Conservation (phyloP, 768 basidiomycete genomes). For the Phaeotremella fagi region DNA sequence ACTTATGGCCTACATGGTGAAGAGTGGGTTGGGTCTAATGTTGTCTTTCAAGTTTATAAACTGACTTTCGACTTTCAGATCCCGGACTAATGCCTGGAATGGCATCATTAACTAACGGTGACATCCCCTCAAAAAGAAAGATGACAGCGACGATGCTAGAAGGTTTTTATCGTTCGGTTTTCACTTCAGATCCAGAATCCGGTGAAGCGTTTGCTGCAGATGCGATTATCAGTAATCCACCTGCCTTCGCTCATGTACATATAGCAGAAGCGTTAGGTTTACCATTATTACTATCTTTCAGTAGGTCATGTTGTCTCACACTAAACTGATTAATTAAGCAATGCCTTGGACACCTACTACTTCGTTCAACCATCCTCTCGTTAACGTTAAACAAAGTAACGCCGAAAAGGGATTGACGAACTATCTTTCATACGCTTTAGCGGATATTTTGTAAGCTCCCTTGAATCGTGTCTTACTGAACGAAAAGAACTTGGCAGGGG, state of each 20-base stretch:
- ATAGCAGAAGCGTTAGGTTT: constrained; percentile 63
- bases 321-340: constrained; percentile 48
- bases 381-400: constrained; percentile 58
- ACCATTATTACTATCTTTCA: constrained; percentile 59
- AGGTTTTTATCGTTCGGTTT: constrained; percentile 59
- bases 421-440: constrained; percentile 59
- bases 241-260: constrained; percentile 63
- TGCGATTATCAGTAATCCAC: constrained; percentile 65
- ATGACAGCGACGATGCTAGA: constrained; percentile 63
- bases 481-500: constrained; percentile 44
- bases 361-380: constrained; percentile 61
- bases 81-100: constrained; percentile 63
- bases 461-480: background rate
- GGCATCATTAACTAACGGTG: constrained; percentile 59
- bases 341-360: constrained; percentile 65
- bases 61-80: constrained; percentile 48
- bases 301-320: constrained; percentile 24
- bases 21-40: constrained; percentile 58
- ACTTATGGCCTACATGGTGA: constrained; percentile 69
- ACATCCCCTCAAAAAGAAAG: constrained; percentile 58
- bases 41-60: background rate
- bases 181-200: constrained; percentile 53
- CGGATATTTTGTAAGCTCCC: constrained; percentile 54
- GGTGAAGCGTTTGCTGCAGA: constrained; percentile 58
- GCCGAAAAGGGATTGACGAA: constrained; percentile 57